Evolutionary conservation across 75 land plant genomes (phyloP), one percentile per base, ranked within the genome.

Genomic region (Pinus taeda): DNA sequence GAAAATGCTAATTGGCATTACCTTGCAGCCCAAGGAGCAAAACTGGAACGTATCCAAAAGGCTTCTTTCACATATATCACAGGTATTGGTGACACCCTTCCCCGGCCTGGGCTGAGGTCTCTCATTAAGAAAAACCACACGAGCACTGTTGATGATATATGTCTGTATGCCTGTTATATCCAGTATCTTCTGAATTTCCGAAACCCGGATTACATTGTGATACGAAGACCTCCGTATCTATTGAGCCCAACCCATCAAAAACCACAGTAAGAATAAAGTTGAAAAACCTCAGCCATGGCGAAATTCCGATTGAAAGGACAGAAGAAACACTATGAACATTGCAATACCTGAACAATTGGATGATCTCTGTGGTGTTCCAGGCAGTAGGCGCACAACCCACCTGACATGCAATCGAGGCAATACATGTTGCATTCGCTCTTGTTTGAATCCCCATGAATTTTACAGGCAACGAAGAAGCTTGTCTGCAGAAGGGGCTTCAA

Each of bases 21-120:
- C 93, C 91, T 91, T 91, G 87, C 93, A 91, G 49, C 91, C 93
- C 33, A 91, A 83, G 21, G 93, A 91, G 73, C 93, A 91, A 78
- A 88, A 91, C 49, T 88, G 79, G 83, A 86, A 91, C n/a, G 87
- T 62, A 59, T 91, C 93, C 18, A 86, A 77, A 71, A 91, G 88
- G 75, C 89, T 84, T 14, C 93, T 66, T 71, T 87, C 79, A 66
- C 93, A 91, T 24, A 88, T 84, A 26, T 84, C 91, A 26, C 93
- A 91, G 7, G 93, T 92, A 29, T 92, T 87, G 59, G 92, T 85
- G 62, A 89, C 93, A 1, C 92, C 93, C 60, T 89, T 92, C 3
- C 89, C 91, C 3, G 85, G 92, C 83, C 92, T 81, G 13, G 84
- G 88, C 77, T 89, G 91, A 18, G 93, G 91, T 59, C 93, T 72